Conservation (phyloP, 2,329 filamentous ascomycete species). For the Onygenales sp. region DNA sequence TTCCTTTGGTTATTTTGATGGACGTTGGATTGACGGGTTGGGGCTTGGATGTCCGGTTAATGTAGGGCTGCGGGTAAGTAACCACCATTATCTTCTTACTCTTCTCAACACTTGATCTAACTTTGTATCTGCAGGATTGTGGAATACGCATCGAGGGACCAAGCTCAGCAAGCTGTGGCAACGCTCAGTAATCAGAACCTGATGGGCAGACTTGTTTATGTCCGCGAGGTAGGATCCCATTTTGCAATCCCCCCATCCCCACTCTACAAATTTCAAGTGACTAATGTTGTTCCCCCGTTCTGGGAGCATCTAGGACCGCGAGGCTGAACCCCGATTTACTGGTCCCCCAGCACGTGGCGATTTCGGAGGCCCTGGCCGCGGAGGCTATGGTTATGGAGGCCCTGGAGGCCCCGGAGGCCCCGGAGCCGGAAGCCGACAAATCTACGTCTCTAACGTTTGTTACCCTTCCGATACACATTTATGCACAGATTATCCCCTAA, state of each 20-base stretch:
- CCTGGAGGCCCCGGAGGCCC: constrained; percentile 29
- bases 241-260: background rate
- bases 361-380: constrained; percentile 45
- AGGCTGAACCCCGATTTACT: constrained; percentile 94
- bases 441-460: constrained; percentile 98
- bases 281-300: background rate
- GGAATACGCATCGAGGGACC: constrained; percentile 99
- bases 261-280: constrained; percentile 2
- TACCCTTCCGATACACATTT: constrained; percentile 23
- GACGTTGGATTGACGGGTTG: constrained; percentile 99
- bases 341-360: constrained; percentile 61
- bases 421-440: constrained; percentile 66
- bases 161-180: constrained; percentile 94
- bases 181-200: constrained; percentile 98
- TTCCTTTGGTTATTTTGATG: constrained; percentile 58
- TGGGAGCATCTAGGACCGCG: constrained; percentile 67
- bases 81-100: background rate
- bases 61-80: constrained; percentile 99
- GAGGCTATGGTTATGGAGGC: constrained; percentile 42
- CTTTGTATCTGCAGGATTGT: constrained; percentile 63
- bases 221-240: constrained; percentile 65
- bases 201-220: constrained; percentile 97
- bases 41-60: constrained; percentile 76
- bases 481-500: background rate
- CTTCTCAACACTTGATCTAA: constrained; percentile 1